Evolutionary conservation across 768 basidiomycete species (phyloP), one percentile per base, ranked within the genome.

Genomic region (Phanerochaete carnosa): DNA sequence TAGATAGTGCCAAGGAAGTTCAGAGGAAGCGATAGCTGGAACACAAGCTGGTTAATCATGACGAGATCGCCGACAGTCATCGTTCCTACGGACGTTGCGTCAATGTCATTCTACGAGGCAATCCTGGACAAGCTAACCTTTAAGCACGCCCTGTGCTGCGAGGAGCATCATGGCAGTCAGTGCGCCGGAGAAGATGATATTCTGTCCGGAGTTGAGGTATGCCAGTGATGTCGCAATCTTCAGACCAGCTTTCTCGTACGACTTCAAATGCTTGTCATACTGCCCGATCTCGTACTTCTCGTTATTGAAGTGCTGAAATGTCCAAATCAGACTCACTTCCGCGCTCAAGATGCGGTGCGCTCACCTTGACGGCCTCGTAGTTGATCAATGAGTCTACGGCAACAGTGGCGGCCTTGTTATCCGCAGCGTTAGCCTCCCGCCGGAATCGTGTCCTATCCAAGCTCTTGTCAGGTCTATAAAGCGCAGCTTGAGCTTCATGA

Each of bases 21-120:
- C 62, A 99, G 85, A 3, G 97, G 97, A 32, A 98, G 77, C 0
- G 95, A 97, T 0, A 99, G 78, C 70, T 99, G 97, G 79, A 99
- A 99, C 33, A 98, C 94, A 26, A 99, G 82, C 70, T 98, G 96
- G 73, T 99, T 99, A 66, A 97, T 90, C 96, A 99, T 98, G 66
- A 99, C 97, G 15, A 99, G 84, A 69, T 99, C 97, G 8, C 97
- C 97, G 25, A 99, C 84, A 3, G 95, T 97, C 96, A 99, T 98
- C 0, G 92, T 94, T 8, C 95, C 95, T 95, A 28, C 12, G n/a
- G n/a, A n/a, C 2, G 12, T 45, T 35, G 8, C 19, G 22, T 50
- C 25, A 12, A 33, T 25, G 5, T 8, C 39, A 52, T 29, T 33
- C 5, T 23, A 22, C 30, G 29, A n/a, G 23, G 51, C 1, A 4